Evolutionary conservation across 2,329 filamentous ascomycete genomes (phyloP).

Genomic region (Aspergillus bombycis): DNA sequence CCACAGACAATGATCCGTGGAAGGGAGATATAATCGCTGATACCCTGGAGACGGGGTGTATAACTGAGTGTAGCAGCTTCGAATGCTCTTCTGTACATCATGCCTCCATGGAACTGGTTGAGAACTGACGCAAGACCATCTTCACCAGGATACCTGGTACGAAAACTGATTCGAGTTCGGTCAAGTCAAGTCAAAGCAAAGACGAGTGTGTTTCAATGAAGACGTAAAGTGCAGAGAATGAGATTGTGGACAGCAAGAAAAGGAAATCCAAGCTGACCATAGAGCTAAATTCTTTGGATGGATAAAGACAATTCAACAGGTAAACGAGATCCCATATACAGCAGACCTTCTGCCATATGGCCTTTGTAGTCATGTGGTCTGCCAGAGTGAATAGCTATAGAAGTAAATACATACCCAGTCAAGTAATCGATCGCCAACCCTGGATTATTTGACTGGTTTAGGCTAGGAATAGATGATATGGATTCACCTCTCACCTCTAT

Average conservation of each 20-base stretch:
- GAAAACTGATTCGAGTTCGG: neutral
- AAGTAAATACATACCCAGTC: no score
- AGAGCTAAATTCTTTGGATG: neutral
- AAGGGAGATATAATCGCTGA: slow-evolving; percentile 54
- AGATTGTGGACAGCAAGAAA: fast-evolving
- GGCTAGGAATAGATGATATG: no score
- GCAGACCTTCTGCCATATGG: no score
- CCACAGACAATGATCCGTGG: slow-evolving; percentile 68
- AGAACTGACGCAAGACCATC: slow-evolving; percentile 7
- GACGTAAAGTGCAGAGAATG: neutral
- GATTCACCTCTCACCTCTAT: no score
- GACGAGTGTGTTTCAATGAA: neutral
- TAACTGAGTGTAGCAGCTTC: slow-evolving; percentile 61
- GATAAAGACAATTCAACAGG: neutral
- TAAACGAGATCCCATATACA: no score
- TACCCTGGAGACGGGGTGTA: slow-evolving; percentile 57
- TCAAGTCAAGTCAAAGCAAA: neutral
- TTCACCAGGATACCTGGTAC: neutral
- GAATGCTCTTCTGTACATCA: slow-evolving; percentile 53
- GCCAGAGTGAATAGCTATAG: no score
- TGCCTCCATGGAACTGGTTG: slow-evolving; percentile 16
- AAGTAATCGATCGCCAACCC: no score
- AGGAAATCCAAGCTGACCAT: neutral
- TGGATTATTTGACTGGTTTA: no score
- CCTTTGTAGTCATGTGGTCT: no score